Conservation (phyloP, 306 rosid species). For the Begonia fuchsioides region DNA sequence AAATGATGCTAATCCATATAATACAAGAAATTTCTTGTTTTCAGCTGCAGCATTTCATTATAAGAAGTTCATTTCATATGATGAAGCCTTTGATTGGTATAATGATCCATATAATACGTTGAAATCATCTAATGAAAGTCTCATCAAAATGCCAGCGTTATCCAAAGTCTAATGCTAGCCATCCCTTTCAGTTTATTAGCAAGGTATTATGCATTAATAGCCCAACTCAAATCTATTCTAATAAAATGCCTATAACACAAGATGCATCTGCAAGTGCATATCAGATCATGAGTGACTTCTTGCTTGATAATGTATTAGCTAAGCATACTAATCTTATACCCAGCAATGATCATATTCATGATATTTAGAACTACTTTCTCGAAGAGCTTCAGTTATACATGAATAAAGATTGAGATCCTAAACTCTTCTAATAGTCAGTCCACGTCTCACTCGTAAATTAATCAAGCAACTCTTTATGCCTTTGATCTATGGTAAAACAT, state of each 20-base stretch:
- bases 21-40: not conserved
- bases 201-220: not conserved
- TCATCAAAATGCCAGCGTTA: too few species aligned
- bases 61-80: not conserved
- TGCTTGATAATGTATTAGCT: not conserved
- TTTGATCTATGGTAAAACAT: slow-evolving; percentile 1
- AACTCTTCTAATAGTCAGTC: not conserved
- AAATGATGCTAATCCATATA: not conserved
- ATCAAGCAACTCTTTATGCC: not conserved
- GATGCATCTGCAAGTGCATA: not conserved
- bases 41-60: slow-evolving; percentile 1
- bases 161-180: not conserved
- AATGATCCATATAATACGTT: too few species aligned
- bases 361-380: not conserved
- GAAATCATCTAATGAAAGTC: too few species aligned
- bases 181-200: not conserved
- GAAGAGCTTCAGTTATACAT: not conserved
- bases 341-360: not conserved
- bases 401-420: not conserved
- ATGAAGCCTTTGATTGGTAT: not conserved
- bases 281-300: not conserved
- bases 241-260: not conserved
- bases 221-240: not conserved
- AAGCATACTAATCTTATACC: not conserved
- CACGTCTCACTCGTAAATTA: not conserved